Evolutionary conservation across 257 asterid species (phyloP).

Genomic region (Sherardia arvensis): DNA sequence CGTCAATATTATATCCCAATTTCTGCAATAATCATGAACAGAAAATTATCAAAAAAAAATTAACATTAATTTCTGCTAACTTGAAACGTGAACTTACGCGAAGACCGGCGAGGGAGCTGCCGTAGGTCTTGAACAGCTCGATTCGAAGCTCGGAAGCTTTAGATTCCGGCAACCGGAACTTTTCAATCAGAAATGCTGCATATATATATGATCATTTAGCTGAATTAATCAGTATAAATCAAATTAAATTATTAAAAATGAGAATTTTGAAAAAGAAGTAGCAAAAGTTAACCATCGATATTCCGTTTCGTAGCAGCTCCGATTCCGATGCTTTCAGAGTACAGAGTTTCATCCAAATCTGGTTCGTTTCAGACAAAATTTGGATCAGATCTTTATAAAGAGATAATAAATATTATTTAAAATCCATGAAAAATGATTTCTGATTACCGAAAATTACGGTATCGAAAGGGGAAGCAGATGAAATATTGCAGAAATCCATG

Average conservation of each 20-base stretch:
- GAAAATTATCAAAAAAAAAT: not conserved
- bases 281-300: conserved; percentile 41
- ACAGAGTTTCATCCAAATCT: conserved; percentile 94
- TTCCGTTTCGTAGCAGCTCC: conserved; percentile 67
- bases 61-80: not conserved
- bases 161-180: conserved; percentile 47
- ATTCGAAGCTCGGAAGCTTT: conserved; percentile 60
- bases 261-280: not conserved
- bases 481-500: conserved; percentile 24
- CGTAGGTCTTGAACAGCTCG: conserved; percentile 70
- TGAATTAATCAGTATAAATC: not conserved
- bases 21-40: conserved; percentile 33
- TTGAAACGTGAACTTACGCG: conserved; percentile 34
- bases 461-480: conserved; percentile 25
- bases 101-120: conserved; percentile 88
- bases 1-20: conserved; percentile 55
- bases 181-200: conserved; percentile 58
- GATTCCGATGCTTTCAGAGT: conserved; percentile 62
- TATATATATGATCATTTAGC: not conserved
- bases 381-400: not conserved
- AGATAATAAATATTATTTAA: not conserved
- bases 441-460: conserved; percentile 25
- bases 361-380: not conserved
- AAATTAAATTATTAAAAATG: not conserved
- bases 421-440: not conserved